Percentiles rank a stretch among this genome's conserved stretches.
Conservation (phyloP, 768 basidiomycete genomes). For the Lactarius vividus region DNA sequence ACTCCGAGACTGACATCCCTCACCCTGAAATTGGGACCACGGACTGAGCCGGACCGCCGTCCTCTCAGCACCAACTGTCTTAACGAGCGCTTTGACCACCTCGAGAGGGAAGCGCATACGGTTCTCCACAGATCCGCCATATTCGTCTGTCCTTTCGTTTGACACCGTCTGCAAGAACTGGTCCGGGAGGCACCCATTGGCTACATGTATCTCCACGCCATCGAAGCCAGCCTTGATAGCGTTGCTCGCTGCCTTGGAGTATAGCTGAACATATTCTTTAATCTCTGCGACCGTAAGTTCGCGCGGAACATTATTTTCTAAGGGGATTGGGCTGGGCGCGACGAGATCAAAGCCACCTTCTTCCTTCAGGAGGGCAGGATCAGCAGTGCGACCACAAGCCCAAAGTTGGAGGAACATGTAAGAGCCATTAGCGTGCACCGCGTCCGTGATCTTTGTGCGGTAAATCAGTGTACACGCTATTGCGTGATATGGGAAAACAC, state of each 20-base stretch:
- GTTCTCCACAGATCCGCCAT: conserved; percentile 47
- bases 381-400: conserved; percentile 50
- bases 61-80: conserved; percentile 40
- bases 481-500: background rate
- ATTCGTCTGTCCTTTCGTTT: conserved; percentile 44
- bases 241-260: conserved; percentile 36
- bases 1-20: background rate
- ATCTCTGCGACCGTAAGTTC: conserved; percentile 32
- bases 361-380: conserved; percentile 35
- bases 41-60: conserved; percentile 40
- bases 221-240: conserved; percentile 44
- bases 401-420: conserved; percentile 57
- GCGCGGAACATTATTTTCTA: conserved; percentile 34
- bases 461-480: background rate
- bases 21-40: conserved; percentile 34
- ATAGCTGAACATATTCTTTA: conserved; percentile 30
- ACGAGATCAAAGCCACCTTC: conserved; percentile 35
- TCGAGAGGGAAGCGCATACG: conserved; percentile 42
- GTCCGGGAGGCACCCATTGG: conserved; percentile 34
- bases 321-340: conserved; percentile 35
- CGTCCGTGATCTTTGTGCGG: conserved; percentile 48
- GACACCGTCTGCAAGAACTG: conserved; percentile 38
- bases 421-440: conserved; percentile 53
- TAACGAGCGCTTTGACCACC: conserved; percentile 37
- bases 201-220: conserved; percentile 39